Evolutionary conservation across 2,329 filamentous ascomycete genomes (phyloP).

Genomic region (Podosphaera aphanis): DNA sequence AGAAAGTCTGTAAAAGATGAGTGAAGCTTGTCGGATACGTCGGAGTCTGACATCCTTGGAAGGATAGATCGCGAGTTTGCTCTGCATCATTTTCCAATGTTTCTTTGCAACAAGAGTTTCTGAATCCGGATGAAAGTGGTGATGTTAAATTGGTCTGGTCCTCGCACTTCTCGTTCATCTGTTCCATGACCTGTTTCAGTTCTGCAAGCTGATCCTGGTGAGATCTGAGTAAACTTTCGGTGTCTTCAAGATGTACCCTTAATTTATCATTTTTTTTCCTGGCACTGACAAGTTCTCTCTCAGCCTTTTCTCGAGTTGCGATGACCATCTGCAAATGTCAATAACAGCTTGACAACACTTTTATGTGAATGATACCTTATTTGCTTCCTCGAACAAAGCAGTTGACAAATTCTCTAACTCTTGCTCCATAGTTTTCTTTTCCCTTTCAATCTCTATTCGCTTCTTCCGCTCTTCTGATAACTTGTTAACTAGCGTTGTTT

Average conservation of each 20-base stretch:
- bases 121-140: conserved; percentile 54
- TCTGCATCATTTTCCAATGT: conserved; percentile 20
- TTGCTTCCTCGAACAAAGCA: conserved; percentile 92
- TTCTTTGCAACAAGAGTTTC: conserved; percentile 38
- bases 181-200: conserved; percentile 79
- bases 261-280: conserved; percentile 76
- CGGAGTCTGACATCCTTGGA: conserved; percentile 24
- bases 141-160: conserved; percentile 46
- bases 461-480: conserved; percentile 42
- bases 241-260: conserved; percentile 63
- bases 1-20: conserved; percentile 59
- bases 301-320: conserved; percentile 68
- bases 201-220: conserved; percentile 85
- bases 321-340: conserved; percentile 84
- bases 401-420: conserved; percentile 79
- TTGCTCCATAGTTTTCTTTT: conserved; percentile 74
- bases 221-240: conserved; percentile 61
- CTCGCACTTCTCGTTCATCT: conserved; percentile 51
- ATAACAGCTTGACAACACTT: conserved; percentile 24
- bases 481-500: conserved; percentile 30
- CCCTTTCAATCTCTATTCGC: conserved; percentile 43
- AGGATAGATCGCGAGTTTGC: conserved; percentile 6
- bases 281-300: conserved; percentile 57
- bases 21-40: conserved; percentile 49
- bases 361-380: conserved; percentile 40